Conservation (phyloP, 768 basidiomycete genomes). For the Termitomyces sp. region DNA sequence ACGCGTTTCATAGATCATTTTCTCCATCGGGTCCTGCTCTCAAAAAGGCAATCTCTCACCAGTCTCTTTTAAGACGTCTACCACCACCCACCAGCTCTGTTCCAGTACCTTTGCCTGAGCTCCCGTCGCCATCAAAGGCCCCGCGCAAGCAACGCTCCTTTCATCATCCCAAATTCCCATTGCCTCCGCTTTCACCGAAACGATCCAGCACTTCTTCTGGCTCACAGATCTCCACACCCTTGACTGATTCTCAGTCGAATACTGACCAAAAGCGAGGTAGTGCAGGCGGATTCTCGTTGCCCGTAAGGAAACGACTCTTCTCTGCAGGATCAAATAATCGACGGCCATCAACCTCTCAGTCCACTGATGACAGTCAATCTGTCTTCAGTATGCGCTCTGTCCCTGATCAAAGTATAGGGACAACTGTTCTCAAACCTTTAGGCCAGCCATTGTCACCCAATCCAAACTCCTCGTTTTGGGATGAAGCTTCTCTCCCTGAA, state of each 20-base stretch:
- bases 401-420: slow-evolving; percentile 24
- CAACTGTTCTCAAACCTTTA: slow-evolving; percentile 20
- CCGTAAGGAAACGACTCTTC: slow-evolving; percentile 54
- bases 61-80: slow-evolving; percentile 38
- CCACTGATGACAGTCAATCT: slow-evolving; percentile 49
- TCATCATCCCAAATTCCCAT: slow-evolving; percentile 48
- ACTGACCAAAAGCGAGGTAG: slow-evolving; percentile 24
- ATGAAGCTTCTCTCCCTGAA: slow-evolving; percentile 32
- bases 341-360: slow-evolving; percentile 47
- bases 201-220: slow-evolving; percentile 27
- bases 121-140: slow-evolving; percentile 26
- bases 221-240: slow-evolving; percentile 21
- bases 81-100: slow-evolving; percentile 21
- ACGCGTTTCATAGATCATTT: slow-evolving; percentile 3
- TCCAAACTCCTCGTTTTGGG: slow-evolving; percentile 39
- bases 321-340: slow-evolving; percentile 47
- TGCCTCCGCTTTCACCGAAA: slow-evolving; percentile 42
- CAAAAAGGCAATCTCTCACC: slow-evolving; percentile 55
- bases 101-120: slow-evolving; percentile 23
- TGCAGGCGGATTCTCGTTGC: slow-evolving; percentile 20
- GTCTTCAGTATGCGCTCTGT: slow-evolving; percentile 48
- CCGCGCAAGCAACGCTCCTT: slow-evolving; percentile 60
- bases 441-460: slow-evolving; percentile 18
- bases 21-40: slow-evolving; percentile 26
- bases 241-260: slow-evolving; percentile 8